phyloP scores from a whole-genome alignment of 2,329 filamentous ascomycete species.

The Seiridium unicorne region DNA sequence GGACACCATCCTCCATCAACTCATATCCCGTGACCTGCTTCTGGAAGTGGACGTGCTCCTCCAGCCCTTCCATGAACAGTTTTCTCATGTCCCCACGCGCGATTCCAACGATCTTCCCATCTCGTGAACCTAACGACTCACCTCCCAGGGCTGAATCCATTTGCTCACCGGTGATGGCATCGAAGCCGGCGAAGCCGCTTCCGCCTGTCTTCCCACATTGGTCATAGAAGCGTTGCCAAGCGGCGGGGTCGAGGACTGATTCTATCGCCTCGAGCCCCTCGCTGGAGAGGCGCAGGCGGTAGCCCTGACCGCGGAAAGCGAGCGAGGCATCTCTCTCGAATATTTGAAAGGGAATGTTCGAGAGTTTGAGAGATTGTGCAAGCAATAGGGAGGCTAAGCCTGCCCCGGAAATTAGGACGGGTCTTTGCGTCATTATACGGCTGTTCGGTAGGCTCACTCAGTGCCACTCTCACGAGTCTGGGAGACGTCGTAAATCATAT shows the following conservation, averaged over 20 bases:
- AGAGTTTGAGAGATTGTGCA: slow-evolving; percentile 38
- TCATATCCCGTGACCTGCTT: slow-evolving; percentile 59
- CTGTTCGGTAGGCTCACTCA: not conserved
- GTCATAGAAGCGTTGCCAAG: slow-evolving; percentile 56
- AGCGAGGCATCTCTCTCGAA: slow-evolving; percentile 54
- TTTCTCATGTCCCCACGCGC: slow-evolving; percentile 62
- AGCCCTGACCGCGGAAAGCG: slow-evolving; percentile 59
- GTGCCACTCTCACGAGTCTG: too few species aligned
- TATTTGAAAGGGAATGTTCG: slow-evolving; percentile 49
- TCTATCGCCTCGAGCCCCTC: slow-evolving; percentile 62
- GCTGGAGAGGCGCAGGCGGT: slow-evolving; percentile 55
- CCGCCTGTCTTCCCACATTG: slow-evolving; percentile 60
- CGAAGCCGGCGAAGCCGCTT: slow-evolving; percentile 44
- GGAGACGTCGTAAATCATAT: too few species aligned
- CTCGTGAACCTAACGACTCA: slow-evolving; percentile 46
- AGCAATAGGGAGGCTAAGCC: slow-evolving; percentile 43
- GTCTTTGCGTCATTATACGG: slow-evolving; percentile 15
- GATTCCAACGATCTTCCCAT: slow-evolving; percentile 60
- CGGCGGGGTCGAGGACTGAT: slow-evolving; percentile 46
- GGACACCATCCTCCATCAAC: slow-evolving; percentile 51
- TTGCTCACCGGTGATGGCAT: slow-evolving; percentile 52
- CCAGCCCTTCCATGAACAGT: slow-evolving; percentile 55
- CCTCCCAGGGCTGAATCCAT: slow-evolving; percentile 14
- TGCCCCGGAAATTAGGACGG: slow-evolving; percentile 42
- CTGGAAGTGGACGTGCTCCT: slow-evolving; percentile 53